Percentiles rank a stretch among this genome's conserved stretches.
phyloP scores from a whole-genome alignment of 139 green algal species.

The Chlamydomonas schloesseri region DNA sequence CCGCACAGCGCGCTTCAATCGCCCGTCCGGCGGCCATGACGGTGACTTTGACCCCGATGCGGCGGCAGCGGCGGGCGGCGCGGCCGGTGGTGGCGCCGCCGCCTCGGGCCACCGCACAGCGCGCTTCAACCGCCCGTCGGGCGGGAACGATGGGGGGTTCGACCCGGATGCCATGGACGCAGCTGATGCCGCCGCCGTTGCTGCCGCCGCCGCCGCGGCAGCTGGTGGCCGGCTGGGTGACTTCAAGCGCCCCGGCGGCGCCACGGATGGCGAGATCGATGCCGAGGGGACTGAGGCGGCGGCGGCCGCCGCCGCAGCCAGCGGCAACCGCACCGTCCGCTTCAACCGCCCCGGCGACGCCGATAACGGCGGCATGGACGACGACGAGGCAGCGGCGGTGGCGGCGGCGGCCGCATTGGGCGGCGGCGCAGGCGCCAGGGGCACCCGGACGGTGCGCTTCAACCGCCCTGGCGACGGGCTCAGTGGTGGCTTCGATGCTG shows the following conservation, averaged over 20 bases:
- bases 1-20: neutral
- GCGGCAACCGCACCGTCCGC: neutral
- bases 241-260: constrained; percentile 11
- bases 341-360: neutral
- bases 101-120: neutral
- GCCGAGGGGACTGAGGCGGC: neutral
- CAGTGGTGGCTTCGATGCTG: neutral
- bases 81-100: neutral
- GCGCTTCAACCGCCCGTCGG: neutral
- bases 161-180: neutral
- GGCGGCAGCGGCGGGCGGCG: neutral
- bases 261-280: neutral
- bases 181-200: neutral
- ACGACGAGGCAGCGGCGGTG: neutral
- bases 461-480: neutral
- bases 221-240: neutral
- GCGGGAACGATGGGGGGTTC: neutral
- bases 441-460: neutral
- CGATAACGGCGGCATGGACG: neutral
- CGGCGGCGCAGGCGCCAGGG: neutral
- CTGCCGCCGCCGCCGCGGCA: neutral
- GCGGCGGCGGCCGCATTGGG: neutral
- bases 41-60: neutral
- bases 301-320: neutral
- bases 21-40: neutral